Evolutionary conservation across 2,329 filamentous ascomycete genomes (phyloP).

Genomic region (Teratosphaeria epicoccoides): DNA sequence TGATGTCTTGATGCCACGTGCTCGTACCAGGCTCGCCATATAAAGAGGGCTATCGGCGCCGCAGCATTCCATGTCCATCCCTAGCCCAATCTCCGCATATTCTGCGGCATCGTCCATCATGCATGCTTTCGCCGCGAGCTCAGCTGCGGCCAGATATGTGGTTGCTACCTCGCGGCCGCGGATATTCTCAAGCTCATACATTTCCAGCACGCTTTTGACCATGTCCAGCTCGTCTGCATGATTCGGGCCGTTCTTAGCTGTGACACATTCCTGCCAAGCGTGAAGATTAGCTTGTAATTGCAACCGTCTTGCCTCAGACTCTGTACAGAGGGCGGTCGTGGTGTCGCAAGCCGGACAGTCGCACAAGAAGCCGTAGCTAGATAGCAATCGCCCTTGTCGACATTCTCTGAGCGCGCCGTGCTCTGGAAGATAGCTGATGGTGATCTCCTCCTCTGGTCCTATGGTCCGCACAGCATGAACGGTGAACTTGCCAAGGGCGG

Average conservation of each 20-base stretch:
- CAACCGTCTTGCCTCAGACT: slow-evolving; percentile 6
- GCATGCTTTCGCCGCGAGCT: slow-evolving; percentile 6
- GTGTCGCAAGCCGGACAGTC: slow-evolving; percentile 25
- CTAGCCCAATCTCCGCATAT: slow-evolving; percentile 5
- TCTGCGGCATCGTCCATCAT: background rate
- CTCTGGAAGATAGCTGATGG: slow-evolving; percentile 25
- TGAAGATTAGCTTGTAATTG: slow-evolving; percentile 6
- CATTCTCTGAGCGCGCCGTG: slow-evolving; percentile 10
- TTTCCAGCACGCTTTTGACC: slow-evolving; percentile 4
- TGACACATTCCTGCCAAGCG: slow-evolving; percentile 4
- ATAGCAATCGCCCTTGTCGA: slow-evolving; percentile 8
- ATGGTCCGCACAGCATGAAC: slow-evolving; percentile 28
- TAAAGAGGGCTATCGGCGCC: slow-evolving; percentile 9
- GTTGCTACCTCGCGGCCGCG: slow-evolving; percentile 9
- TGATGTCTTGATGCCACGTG: background rate
- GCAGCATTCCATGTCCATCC: slow-evolving; percentile 7
- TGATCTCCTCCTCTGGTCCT: slow-evolving; percentile 28
- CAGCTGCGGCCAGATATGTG: slow-evolving; percentile 9
- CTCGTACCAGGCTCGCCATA: slow-evolving; percentile 2
- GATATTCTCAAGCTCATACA: slow-evolving; percentile 9
- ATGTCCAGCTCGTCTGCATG: slow-evolving; percentile 6
- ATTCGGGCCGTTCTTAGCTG: background rate
- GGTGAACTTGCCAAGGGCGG: slow-evolving; percentile 11
- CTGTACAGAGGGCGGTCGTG: slow-evolving; percentile 1
- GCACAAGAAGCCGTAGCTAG: slow-evolving; percentile 27